Evolutionary conservation across 805 yeast genomes (phyloP).

Genomic region (Kuraishia borneana): DNA sequence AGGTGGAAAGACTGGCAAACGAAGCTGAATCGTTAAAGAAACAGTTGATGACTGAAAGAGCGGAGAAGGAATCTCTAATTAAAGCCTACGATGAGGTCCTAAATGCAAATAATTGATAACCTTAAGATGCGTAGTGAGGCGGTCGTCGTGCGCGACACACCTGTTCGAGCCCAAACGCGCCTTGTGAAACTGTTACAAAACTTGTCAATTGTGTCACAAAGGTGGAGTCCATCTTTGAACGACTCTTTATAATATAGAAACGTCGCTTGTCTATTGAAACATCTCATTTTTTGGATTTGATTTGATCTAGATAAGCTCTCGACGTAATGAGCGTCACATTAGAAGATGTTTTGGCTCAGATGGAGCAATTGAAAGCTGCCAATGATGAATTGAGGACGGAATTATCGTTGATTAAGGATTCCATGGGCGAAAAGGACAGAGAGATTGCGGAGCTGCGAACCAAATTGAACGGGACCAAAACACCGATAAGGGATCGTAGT

Average conservation of each 20-base stretch:
- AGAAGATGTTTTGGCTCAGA: neutral
- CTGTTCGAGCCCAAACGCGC: no score
- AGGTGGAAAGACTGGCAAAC: slow-evolving; percentile 32
- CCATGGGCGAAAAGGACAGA: neutral
- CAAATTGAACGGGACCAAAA: neutral
- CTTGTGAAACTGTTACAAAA: no score
- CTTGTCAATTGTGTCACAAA: no score
- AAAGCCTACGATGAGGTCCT: slow-evolving; percentile 39
- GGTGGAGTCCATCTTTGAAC: no score
- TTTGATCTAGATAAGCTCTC: no score
- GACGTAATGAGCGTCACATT: no score
- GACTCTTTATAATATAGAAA: no score
- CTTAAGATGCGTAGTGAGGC: no score
- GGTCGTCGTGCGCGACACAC: no score
- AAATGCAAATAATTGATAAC: no score
- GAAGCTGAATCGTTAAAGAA: slow-evolving; percentile 42
- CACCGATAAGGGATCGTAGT: neutral
- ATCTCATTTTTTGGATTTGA: no score
- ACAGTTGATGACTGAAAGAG: slow-evolving; percentile 36
- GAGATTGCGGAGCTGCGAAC: slow-evolving; percentile 1
- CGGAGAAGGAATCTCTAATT: slow-evolving; percentile 48
- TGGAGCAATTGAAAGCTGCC: neutral
- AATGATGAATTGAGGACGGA: neutral
- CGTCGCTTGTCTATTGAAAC: no score
- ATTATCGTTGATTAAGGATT: neutral